Evolutionary conservation across 2,329 filamentous ascomycete species (phyloP), one percentile per base, ranked within the genome.

Genomic region (Colletotrichum spaethianum): DNA sequence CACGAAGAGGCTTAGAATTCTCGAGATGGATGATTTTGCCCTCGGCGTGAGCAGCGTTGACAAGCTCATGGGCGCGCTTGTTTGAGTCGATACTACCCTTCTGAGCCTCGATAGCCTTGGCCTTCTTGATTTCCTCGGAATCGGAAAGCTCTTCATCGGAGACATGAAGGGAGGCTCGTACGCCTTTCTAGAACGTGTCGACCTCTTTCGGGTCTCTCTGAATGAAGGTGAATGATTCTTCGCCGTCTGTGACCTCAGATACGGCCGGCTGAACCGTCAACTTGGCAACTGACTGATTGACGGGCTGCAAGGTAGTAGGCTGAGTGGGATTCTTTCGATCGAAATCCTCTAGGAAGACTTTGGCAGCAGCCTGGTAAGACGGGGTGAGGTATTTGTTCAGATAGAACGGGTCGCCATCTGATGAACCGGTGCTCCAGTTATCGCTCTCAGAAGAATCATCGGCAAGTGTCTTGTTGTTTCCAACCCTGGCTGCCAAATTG

Each of bases 161-260:
- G 40, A 81, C 76, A 63, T 77, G 76, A 11, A 82, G 76, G 38
- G 75, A 73, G 9, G 68, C 67, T 26, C 80, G 77, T 26, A 82
- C 78, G 72, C 77, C 73, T 12, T 74, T 68, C 81, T 79, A 82
- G 62, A 81, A 81, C 63, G 78, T 73, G 33, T 66, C 48, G n/a
- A 78, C 78, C n/a, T 80, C 79, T 28, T 71, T 66, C 14, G 76
- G 72, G 33, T 73, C 62, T 65, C 70, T 61, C 61, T 66, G 60
- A 18, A 70, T 62, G 48, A 73, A 66, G n/a, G 48, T 33, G 20
- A 38, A 26, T 1, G 56, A 46, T 18, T 71, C 62, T 16, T n/a
- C 20, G 31, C 26, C 16, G 12, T 57, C 20, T 2, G 23, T 26
- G 3, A 3, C 26, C 36, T 44, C 4, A 12, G 50, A 11, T 6